Conservation (phyloP, 2,329 filamentous ascomycete species). For the Magnaporthiopsis incrustans region DNA sequence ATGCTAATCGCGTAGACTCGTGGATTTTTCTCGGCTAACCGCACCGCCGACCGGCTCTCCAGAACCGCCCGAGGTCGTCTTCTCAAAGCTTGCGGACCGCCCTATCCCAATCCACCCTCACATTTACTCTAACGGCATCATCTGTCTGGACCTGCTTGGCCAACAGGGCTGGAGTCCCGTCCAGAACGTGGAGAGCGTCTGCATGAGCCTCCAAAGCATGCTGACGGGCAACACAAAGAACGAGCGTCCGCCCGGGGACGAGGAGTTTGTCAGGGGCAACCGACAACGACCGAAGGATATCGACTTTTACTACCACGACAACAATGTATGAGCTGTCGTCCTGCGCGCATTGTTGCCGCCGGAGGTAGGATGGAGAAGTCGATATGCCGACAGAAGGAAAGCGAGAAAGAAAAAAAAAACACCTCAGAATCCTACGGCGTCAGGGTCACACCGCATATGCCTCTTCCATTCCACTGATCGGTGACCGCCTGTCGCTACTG, state of each 20-base stretch:
- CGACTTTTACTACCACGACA: conserved; percentile 89
- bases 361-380: neutral
- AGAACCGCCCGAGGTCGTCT: conserved; percentile 95
- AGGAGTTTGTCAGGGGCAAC: conserved; percentile 79
- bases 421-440: neutral
- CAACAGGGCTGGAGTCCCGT: conserved; percentile 90
- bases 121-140: conserved; percentile 97
- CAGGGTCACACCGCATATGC: neutral
- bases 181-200: conserved; percentile 93
- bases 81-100: conserved; percentile 56
- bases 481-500: too few species aligned
- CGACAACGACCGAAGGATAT: conserved; percentile 77
- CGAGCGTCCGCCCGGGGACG: conserved; percentile 83
- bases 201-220: conserved; percentile 98
- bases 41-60: conserved; percentile 3
- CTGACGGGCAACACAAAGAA: conserved; percentile 88
- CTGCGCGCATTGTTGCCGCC: neutral
- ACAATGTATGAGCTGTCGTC: conserved; percentile 48
- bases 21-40: neutral
- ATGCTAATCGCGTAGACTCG: neutral
- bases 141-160: conserved; percentile 89
- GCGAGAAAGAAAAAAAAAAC: neutral
- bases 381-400: neutral
- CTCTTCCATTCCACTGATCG: neutral
- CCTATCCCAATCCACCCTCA: conserved; percentile 92